Percentiles rank a stretch among this genome's conserved stretches.
phyloP scores from a whole-genome alignment of 805 yeast species.

The Lipomyces yamanashiensis region DNA sequence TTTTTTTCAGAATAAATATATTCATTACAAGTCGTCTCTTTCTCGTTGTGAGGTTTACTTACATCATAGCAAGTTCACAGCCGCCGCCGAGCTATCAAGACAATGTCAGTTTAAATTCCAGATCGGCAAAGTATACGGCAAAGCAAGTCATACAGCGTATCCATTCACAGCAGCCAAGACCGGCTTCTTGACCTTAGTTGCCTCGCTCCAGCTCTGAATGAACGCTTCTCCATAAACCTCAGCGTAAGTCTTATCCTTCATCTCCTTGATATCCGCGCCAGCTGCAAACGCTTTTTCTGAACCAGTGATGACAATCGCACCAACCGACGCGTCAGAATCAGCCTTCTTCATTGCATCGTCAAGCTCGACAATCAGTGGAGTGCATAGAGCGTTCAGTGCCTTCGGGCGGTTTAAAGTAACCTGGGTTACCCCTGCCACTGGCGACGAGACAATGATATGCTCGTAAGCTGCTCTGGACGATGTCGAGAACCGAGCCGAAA shows the following conservation, averaged over 20 bases:
- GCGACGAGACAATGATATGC: conserved; percentile 48
- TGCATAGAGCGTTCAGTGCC: conserved; percentile 51
- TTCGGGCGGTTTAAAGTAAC: conserved; percentile 52
- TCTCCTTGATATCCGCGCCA: conserved; percentile 61
- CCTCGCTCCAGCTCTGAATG: conserved; percentile 50
- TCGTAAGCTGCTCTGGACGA: conserved; percentile 40
- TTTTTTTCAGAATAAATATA: no score
- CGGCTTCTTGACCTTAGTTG: conserved; percentile 52
- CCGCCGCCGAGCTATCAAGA: conserved; percentile 55
- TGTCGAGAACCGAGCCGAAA: conserved; percentile 7
- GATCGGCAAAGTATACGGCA: not conserved
- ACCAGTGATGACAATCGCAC: conserved; percentile 57
- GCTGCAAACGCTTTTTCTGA: conserved; percentile 56
- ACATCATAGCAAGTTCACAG: conserved; percentile 59
- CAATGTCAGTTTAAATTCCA: not conserved
- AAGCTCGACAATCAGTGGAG: conserved; percentile 47
- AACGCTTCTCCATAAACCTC: conserved; percentile 47
- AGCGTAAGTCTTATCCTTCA: conserved; percentile 49
- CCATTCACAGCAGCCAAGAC: conserved; percentile 61
- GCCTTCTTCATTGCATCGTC: conserved; percentile 48
- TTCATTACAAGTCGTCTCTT: not conserved
- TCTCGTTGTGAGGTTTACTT: conserved; percentile 12
- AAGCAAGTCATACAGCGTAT: conserved; percentile 45
- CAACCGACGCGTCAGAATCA: conserved; percentile 47
- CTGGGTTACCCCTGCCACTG: conserved; percentile 49